Evolutionary conservation across 2,329 filamentous ascomycete genomes (phyloP), one percentile per base, ranked within the genome.

Genomic region (Aspergillus sp.): DNA sequence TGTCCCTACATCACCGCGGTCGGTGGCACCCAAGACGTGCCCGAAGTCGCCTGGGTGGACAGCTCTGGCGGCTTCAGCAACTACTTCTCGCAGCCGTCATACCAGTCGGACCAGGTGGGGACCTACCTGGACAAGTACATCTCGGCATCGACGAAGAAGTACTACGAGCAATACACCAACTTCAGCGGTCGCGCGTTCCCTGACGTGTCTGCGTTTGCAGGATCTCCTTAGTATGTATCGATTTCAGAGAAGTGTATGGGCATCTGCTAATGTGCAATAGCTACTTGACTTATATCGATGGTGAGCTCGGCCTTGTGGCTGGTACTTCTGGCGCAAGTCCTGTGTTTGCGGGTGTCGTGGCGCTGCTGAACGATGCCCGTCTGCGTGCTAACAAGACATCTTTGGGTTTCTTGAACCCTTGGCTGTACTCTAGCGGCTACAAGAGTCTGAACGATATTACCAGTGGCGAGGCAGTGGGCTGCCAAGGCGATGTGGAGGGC

Each of bases 1-100:
- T 91, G 89, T 66, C 88, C 88, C 0, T 91, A 85, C 71, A 83
- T 90, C 7, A 91, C 89, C 0, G 77, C 82, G 2, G 84, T 91
- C 1, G 89, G 89, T 6, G 88, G 84, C 1, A 87, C 86, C 1
- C 75, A 77, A 64, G 74, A 81, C 44, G 70, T 78, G 57, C 82
- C 81, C 17, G 81, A 84, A 68, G 76, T 78, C 15, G 78, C 78
- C 4, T 80, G 82, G 19, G 79, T 78, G 42, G 78, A 78, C 48
- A 72, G 77, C 49, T 71, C 72, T 8, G 79, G 80, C 3, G 83
- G 83, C 1, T 85, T 85, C 73, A 81, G 78, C 62, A 78, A 84
- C 68, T 80, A 81, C 68, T 85, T 82, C 63, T 17, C 73, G 3
- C 76, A 77, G 2, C 82, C 83, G 0, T 65, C 63, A 5, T 86